Evolutionary conservation across 2,329 filamentous ascomycete genomes (phyloP).

Genomic region (Lachnellula suecica): DNA sequence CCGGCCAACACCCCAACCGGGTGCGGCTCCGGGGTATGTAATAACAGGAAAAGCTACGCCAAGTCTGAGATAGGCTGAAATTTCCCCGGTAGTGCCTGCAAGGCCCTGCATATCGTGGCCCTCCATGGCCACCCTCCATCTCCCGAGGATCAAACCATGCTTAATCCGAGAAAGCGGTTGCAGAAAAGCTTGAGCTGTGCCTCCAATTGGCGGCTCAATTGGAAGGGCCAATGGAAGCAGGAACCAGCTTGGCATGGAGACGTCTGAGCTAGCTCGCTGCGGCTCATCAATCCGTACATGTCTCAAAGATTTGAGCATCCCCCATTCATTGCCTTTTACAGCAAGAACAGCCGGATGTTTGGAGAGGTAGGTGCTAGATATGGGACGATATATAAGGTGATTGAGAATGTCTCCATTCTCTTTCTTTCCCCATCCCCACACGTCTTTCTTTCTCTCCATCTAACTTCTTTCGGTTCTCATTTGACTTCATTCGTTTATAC

Average conservation of each 20-base stretch:
- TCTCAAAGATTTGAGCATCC: conserved; percentile 5
- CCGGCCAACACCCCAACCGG: background rate
- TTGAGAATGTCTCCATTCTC: conserved; percentile 15
- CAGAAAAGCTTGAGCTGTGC: background rate
- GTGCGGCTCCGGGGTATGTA: background rate
- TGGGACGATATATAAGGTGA: conserved; percentile 21
- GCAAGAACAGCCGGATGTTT: no score
- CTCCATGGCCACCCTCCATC: no score
- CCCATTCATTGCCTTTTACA: no score
- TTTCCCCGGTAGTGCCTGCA: background rate
- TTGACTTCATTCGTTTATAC: conserved; percentile 24
- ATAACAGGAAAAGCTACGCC: no score
- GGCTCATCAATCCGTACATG: conserved; percentile 12
- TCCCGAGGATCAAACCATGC: background rate
- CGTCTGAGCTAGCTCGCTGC: background rate
- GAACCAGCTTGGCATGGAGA: conserved; percentile 1
- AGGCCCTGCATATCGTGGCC: no score
- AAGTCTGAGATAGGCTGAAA: background rate
- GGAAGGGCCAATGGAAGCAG: background rate
- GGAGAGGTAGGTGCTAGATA: no score
- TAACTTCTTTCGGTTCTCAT: conserved; percentile 3
- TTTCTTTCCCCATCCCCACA: conserved; percentile 9
- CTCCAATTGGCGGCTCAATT: background rate
- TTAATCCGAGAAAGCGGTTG: background rate
- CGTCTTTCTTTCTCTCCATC: conserved; percentile 10